These are phyloP conservation scores for Malassezia equina DNA, from an alignment of 1,284 basidiomycete species.

Conservation along the genomic window DNA sequence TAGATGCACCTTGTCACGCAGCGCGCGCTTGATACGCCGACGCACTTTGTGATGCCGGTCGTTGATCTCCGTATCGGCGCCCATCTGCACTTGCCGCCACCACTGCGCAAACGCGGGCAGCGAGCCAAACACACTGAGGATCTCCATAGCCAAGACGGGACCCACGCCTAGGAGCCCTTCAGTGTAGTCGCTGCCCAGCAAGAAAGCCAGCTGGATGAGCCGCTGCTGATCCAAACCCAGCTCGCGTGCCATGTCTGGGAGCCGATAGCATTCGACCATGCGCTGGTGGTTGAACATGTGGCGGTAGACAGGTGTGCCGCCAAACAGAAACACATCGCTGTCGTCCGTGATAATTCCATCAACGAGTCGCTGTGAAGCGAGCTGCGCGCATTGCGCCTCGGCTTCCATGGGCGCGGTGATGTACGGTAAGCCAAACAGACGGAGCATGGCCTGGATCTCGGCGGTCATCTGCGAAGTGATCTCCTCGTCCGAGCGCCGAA, in stretches of 20 bases:
- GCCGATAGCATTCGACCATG: conserved; percentile 88
- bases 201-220: conserved; percentile 77
- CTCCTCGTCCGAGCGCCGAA: conserved; percentile 87
- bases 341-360: conserved; percentile 99
- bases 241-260: conserved; percentile 74
- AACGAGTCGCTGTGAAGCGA: conserved; percentile 72
- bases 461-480: conserved; percentile 86
- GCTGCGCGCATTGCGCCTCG: conserved; percentile 93
- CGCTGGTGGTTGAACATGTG: conserved; percentile 99
- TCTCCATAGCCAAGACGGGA: conserved; percentile 89
- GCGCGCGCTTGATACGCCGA: conserved; percentile 38
- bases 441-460: conserved; percentile 75
- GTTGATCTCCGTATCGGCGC: conserved; percentile 64
- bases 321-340: conserved; percentile 96
- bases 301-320: conserved; percentile 83
- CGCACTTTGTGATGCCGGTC: conserved; percentile 50
- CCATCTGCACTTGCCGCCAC: conserved; percentile 90
- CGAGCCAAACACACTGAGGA: conserved; percentile 31
- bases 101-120: conserved; percentile 77
- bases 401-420: conserved; percentile 97
- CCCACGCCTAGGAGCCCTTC: conserved; percentile 91
- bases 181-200: conserved; percentile 92
- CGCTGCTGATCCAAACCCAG: conserved; percentile 76
- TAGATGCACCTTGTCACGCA: conserved; percentile 60
- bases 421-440: conserved; percentile 92